Conservation (phyloP, 371 early-diverging fungal species). For the Chytridium lagenaria region DNA sequence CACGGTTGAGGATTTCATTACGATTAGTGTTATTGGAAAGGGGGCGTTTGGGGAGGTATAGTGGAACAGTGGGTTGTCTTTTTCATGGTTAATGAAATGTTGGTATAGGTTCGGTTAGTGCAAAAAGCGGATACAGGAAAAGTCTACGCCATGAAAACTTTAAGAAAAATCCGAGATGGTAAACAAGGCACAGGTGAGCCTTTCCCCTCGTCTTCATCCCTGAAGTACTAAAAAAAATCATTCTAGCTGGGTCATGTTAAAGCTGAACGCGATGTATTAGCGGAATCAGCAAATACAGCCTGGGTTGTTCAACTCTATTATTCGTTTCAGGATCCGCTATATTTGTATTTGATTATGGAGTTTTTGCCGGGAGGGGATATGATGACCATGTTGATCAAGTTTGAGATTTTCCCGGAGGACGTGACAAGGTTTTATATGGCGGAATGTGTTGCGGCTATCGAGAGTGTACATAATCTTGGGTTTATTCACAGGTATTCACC, state of each 20-base stretch:
- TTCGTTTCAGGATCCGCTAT: constrained; percentile 95
- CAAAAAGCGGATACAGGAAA: constrained; percentile 96
- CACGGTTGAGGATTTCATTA: constrained; percentile 92
- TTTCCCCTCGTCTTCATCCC: not conserved
- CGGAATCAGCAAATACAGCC: constrained; percentile 85
- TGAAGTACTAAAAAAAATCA: not conserved
- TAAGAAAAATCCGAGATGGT: constrained; percentile 97
- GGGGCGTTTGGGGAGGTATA: constrained; percentile 98
- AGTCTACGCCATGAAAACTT: constrained; percentile 97
- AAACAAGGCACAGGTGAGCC: constrained; percentile 90
- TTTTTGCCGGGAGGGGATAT: constrained; percentile 88
- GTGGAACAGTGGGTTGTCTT: constrained; percentile 11
- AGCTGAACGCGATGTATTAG: constrained; percentile 96
- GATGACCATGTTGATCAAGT: constrained; percentile 97
- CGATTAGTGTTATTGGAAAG: constrained; percentile 99
- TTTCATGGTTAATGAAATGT: not conserved
- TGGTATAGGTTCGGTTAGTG: constrained; percentile 80
- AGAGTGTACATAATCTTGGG: constrained; percentile 93
- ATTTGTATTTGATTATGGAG: constrained; percentile 97
- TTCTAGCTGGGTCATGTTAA: constrained; percentile 89
- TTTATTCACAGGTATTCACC: constrained; percentile 90
- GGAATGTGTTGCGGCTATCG: constrained; percentile 95
- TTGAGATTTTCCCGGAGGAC: constrained; percentile 94
- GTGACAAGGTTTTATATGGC: constrained; percentile 98
- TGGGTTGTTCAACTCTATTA: constrained; percentile 99